Evolutionary conservation across 176 grass and related monocot species (phyloP).

Genomic region (Aegilops longissima): DNA sequence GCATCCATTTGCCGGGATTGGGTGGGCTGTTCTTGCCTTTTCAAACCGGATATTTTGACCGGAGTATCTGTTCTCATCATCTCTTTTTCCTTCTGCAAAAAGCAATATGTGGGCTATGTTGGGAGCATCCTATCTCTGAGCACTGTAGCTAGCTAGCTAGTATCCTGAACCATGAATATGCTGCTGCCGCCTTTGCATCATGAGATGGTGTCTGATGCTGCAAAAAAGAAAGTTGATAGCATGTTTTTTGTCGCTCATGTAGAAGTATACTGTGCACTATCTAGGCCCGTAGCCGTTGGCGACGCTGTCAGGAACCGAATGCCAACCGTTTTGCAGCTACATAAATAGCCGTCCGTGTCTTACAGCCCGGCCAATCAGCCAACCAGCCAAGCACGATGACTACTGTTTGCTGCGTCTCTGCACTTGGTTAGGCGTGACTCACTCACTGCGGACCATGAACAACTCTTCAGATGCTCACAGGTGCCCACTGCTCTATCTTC

Average conservation of each 20-base stretch:
- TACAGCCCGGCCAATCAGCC: too few species aligned
- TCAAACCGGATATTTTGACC: slow-evolving; percentile 25
- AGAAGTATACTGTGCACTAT: too few species aligned
- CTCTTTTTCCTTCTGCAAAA: too few species aligned
- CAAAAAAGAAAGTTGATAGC: too few species aligned
- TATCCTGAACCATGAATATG: background rate
- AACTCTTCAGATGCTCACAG: slow-evolving; percentile 28
- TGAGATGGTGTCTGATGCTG: too few species aligned
- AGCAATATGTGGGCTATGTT: too few species aligned
- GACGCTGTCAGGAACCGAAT: background rate
- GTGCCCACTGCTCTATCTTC: background rate
- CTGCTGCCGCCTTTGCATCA: too few species aligned
- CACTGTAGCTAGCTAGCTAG: too few species aligned
- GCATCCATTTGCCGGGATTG: background rate
- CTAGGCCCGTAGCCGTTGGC: background rate
- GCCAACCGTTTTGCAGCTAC: background rate
- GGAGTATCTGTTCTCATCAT: background rate
- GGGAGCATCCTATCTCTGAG: too few species aligned
- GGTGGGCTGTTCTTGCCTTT: slow-evolving; percentile 13
- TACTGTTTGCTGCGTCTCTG: background rate
- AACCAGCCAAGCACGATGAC: too few species aligned
- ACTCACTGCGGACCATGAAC: slow-evolving; percentile 19
- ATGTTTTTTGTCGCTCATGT: too few species aligned
- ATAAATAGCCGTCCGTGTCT: slow-evolving; percentile 27
- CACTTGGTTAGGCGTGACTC: too few species aligned